Evolutionary conservation across 805 yeast genomes (phyloP).

Genomic region (Candida verbasci): DNA sequence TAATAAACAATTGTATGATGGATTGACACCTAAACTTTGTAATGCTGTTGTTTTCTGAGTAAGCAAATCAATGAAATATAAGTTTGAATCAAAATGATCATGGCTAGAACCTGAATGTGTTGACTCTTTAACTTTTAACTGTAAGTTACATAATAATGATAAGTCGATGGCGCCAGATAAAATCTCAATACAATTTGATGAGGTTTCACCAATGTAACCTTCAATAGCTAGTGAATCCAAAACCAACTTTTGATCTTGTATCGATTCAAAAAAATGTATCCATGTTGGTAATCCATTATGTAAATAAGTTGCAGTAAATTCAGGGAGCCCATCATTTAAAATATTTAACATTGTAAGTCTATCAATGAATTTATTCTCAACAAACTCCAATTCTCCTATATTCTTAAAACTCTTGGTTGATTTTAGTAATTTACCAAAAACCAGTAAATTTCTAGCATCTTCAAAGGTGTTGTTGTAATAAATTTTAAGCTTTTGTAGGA

Average conservation of each 20-base stretch:
- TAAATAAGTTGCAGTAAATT: neutral
- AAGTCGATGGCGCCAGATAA: neutral
- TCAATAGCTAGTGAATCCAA: conserved; percentile 5
- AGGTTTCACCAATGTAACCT: neutral
- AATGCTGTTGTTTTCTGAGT: conserved; percentile 2
- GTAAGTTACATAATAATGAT: conserved; percentile 4
- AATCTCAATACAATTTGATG: neutral
- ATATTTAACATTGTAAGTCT: conserved; percentile 5
- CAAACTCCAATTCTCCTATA: conserved; percentile 3
- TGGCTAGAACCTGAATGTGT: neutral
- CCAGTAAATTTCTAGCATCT: conserved; percentile 1
- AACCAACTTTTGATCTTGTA: conserved; percentile 1
- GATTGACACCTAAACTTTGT: conserved; percentile 4
- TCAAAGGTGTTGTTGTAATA: conserved; percentile 1
- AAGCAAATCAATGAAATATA: neutral
- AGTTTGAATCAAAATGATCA: neutral
- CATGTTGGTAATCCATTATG: conserved; percentile 1
- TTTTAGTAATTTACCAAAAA: neutral
- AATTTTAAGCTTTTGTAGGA: conserved; percentile 2
- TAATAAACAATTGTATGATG: conserved; percentile 5
- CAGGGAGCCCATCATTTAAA: conserved; percentile 1
- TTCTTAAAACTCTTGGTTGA: neutral
- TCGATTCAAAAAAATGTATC: conserved; percentile 3
- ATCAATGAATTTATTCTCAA: conserved; percentile 3
- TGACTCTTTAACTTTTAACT: conserved; percentile 6